These are phyloP conservation scores for Colletotrichum sp. DNA, from an alignment of 2,329 filamentous ascomycete genomes.

Conservation along the genomic window DNA sequence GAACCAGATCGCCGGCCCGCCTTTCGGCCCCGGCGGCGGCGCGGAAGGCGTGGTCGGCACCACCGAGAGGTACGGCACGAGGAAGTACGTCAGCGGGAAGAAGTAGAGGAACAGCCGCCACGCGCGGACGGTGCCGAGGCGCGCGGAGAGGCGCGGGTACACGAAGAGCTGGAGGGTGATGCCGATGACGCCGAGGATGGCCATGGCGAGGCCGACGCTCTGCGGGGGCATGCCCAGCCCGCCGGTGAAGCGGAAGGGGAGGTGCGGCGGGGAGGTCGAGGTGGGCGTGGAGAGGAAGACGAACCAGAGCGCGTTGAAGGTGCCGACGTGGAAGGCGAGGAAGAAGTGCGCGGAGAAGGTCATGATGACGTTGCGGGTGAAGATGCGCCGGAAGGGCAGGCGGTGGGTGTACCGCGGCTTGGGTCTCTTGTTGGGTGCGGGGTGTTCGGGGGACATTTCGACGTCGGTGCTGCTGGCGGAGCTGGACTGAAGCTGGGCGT, in stretches of 20 bases:
- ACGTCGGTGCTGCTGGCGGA: constrained; percentile 23
- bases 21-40: constrained; percentile 54
- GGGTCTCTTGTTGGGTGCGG: constrained; percentile 6
- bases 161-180: constrained; percentile 74
- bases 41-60: constrained; percentile 60
- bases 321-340: constrained; percentile 74
- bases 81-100: constrained; percentile 73
- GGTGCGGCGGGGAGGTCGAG: constrained; percentile 29
- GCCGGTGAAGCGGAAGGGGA: constrained; percentile 71
- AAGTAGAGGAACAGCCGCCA: constrained; percentile 73
- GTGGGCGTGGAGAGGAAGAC: constrained; percentile 75
- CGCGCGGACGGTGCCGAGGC: constrained; percentile 70
- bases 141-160: constrained; percentile 71
- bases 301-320: constrained; percentile 79
- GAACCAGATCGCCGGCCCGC: constrained; percentile 65
- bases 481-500: constrained; percentile 38
- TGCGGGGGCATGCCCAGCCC: constrained; percentile 76
- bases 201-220: constrained; percentile 78
- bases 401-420: constrained; percentile 46
- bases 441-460: constrained; percentile 32
- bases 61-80: constrained; percentile 74
- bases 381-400: constrained; percentile 58
- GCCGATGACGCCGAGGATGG: constrained; percentile 77
- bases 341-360: constrained; percentile 71
- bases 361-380: constrained; percentile 58